phyloP scores from a whole-genome alignment of 1,284 basidiomycete genomes.

The Fomes fomentarius region DNA sequence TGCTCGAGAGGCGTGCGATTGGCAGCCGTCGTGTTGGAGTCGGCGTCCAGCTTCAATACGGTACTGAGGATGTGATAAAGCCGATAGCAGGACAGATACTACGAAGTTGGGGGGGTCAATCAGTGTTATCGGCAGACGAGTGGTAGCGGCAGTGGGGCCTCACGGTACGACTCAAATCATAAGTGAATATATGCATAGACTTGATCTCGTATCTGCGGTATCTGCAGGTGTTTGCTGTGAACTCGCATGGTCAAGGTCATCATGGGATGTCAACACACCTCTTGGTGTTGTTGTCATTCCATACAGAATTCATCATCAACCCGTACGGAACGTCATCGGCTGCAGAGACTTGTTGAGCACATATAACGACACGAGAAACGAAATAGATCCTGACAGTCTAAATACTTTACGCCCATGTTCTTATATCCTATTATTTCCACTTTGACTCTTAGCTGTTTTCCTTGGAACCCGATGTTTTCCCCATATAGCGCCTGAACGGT shows the following conservation, averaged over 20 bases:
- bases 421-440: slow-evolving; percentile 46
- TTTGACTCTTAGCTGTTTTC: slow-evolving; percentile 34
- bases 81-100: slow-evolving; percentile 44
- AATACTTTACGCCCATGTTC: slow-evolving; percentile 43
- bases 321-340: slow-evolving; percentile 22
- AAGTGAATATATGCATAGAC: slow-evolving; percentile 48
- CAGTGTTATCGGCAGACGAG: neutral
- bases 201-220: slow-evolving; percentile 42
- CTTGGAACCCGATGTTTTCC: too few relatives aligned
- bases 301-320: slow-evolving; percentile 15
- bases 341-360: too few relatives aligned
- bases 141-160: neutral
- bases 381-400: slow-evolving; percentile 40
- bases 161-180: slow-evolving; percentile 44
- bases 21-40: slow-evolving; percentile 16
- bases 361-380: neutral
- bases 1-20: slow-evolving; percentile 31
- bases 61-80: slow-evolving; percentile 25
- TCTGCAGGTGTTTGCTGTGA: slow-evolving; percentile 28
- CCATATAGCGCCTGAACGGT: slow-evolving; percentile 41
- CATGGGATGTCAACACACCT: neutral
- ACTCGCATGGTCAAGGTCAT: neutral
- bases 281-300: neutral
- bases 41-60: slow-evolving; percentile 36
- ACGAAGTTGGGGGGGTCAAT: too few relatives aligned